These are phyloP conservation scores for Colletotrichum higginsianum DNA, from an alignment of 2,329 filamentous ascomycete species.

Conservation along the genomic window DNA sequence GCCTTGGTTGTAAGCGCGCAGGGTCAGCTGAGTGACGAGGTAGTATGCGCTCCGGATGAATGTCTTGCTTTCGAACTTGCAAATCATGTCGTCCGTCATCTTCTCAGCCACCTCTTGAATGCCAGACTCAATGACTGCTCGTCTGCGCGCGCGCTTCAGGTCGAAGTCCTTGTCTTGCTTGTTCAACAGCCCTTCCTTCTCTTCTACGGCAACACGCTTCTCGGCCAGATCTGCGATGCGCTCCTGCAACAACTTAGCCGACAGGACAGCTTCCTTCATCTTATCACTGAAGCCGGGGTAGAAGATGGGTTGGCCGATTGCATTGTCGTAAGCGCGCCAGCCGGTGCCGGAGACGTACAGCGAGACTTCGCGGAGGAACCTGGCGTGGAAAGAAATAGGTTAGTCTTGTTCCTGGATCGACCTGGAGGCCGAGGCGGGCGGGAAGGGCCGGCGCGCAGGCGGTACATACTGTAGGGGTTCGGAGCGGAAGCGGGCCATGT, in stretches of 20 bases:
- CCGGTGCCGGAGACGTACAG: conserved; percentile 93
- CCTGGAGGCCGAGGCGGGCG: conserved; percentile 1
- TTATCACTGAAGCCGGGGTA: conserved; percentile 93
- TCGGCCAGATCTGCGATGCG: conserved; percentile 85
- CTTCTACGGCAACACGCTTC: conserved; percentile 81
- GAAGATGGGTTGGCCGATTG: conserved; percentile 93
- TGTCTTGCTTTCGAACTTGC: conserved; percentile 95
- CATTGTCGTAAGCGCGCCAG: conserved; percentile 93
- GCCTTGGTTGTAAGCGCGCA: conserved; percentile 94
- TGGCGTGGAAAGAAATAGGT: conserved; percentile 48
- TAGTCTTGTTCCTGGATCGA: conserved; percentile 36
- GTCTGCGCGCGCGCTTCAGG: conserved; percentile 67
- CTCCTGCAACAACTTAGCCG: conserved; percentile 79
- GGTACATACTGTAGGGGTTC: conserved; percentile 71
- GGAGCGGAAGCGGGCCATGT: conserved; percentile 88
- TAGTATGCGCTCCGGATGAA: conserved; percentile 97
- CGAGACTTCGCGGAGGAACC: conserved; percentile 94
- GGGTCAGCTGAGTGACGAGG: conserved; percentile 86
- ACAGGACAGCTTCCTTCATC: conserved; percentile 85
- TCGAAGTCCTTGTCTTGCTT: conserved; percentile 69
- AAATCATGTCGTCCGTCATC: conserved; percentile 96
- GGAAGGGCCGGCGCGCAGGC: conserved; percentile 18
- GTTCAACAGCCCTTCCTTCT: conserved; percentile 78
- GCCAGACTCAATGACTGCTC: conserved; percentile 77
- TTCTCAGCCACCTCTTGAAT: conserved; percentile 87